phyloP scores from a whole-genome alignment of 345 rosid species.

The Populus tremula region DNA sequence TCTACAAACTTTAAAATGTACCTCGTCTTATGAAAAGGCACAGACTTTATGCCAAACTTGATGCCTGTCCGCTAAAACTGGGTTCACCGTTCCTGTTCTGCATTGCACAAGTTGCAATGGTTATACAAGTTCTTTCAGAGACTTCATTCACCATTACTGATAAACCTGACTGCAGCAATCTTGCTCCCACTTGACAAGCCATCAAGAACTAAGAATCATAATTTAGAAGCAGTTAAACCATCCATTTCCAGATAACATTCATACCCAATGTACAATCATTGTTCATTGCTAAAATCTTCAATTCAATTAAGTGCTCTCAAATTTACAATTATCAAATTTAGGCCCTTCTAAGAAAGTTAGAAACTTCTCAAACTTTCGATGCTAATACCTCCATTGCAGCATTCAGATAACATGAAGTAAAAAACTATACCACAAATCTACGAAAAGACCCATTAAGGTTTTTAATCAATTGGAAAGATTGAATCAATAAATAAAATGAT shows the following conservation, averaged over 20 bases:
- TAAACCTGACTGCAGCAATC: conserved; percentile 32
- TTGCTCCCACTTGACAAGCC: conserved; percentile 51
- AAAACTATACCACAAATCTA: not conserved
- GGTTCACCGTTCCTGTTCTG: conserved; percentile 29
- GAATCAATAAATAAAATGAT: not conserved
- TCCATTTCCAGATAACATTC: not conserved
- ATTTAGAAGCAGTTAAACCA: not conserved
- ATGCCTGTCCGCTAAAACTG: conserved; percentile 28
- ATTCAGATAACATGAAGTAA: not conserved
- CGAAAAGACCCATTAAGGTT: not conserved
- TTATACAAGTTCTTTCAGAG: conserved; percentile 26
- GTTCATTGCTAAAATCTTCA: conserved; percentile 5
- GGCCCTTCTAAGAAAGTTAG: not conserved
- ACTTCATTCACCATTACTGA: conserved; percentile 30
- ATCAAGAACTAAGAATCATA: conserved; percentile 33
- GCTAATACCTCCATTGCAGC: not conserved
- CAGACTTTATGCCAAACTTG: conserved; percentile 32
- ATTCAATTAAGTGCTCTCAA: not conserved
- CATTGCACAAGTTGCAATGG: conserved; percentile 31
- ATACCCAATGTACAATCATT: not conserved
- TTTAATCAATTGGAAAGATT: not conserved
- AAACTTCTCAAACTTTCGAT: not conserved
- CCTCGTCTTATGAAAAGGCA: conserved; percentile 43
- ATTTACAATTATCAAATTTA: not conserved
- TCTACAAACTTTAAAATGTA: conserved; percentile 16